These are phyloP conservation scores for Ophiostoma fasciatum DNA, from an alignment of 2,329 filamentous ascomycete species.

Conservation along the genomic window DNA sequence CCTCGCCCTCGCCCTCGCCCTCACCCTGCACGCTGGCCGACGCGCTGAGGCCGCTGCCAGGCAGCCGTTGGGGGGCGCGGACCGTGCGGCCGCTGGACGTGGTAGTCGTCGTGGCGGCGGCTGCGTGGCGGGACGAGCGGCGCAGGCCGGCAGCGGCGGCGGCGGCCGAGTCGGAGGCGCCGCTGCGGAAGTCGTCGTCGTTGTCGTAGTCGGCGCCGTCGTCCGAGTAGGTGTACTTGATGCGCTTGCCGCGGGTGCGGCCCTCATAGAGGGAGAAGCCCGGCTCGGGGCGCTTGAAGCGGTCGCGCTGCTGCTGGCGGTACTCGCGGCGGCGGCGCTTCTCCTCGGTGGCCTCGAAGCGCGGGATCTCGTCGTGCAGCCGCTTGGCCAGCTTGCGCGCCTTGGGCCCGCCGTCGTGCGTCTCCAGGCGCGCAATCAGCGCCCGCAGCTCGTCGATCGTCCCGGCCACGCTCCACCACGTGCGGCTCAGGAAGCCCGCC, in stretches of 20 bases:
- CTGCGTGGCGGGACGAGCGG: conserved; percentile 61
- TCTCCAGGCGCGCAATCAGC: conserved; percentile 62
- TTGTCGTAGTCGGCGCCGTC: too few relatives aligned
- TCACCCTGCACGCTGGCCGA: conserved; percentile 29
- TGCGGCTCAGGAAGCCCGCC: conserved; percentile 48
- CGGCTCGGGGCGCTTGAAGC: conserved; percentile 74
- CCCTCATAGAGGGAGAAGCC: conserved; percentile 93
- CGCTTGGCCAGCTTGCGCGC: conserved; percentile 64
- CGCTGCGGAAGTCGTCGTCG: conserved; percentile 62
- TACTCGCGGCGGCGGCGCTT: conserved; percentile 92
- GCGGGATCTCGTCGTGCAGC: conserved; percentile 65
- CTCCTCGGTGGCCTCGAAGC: conserved; percentile 91
- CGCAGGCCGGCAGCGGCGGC: conserved; percentile 38
- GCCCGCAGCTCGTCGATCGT: conserved; percentile 71
- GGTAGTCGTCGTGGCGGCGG: conserved; percentile 55
- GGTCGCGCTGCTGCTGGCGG: conserved; percentile 67
- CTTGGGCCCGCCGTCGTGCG: conserved; percentile 64
- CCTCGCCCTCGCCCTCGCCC: conserved; percentile 15
- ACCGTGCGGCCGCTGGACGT: conserved; percentile 85
- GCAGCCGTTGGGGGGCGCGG: conserved; percentile 49
- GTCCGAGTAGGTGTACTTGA: conserved; percentile 92
- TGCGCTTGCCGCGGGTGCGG: conserved; percentile 85
- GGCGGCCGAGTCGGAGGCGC: too few relatives aligned
- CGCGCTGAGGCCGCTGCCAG: conserved; percentile 32
- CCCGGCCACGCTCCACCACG: conserved; percentile 89